Evolutionary conservation across 176 grass and related monocot genomes (phyloP), one percentile per base, ranked within the genome.

Genomic region (Neostapfia colusana): DNA sequence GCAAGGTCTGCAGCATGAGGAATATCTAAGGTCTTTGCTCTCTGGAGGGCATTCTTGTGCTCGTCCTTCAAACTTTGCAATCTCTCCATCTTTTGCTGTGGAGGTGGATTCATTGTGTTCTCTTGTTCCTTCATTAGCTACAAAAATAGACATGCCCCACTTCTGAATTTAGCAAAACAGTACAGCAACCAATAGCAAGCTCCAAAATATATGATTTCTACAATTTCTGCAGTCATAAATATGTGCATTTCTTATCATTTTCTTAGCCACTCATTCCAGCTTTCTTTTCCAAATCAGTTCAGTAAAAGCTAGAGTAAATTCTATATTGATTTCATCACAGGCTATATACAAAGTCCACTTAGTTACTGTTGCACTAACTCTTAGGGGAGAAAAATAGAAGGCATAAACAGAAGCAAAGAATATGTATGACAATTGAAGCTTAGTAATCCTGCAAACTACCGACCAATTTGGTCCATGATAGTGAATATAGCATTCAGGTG

Each of bases 11-110:
- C 54, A 0, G 89, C 89, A 72, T 95, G 89, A 20, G 89, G 92
- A 75, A 99, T 71, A 16, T 95, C 84, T 35, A 99, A 84, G 50
- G 80, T 81, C 62, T 72, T 87, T 10, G 89, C 95, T 45, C 79
- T 87, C 28, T 92, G 66, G 10, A 95, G 88, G 10, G 95, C 95
- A 71, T 27, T 51, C 87, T 89, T 88, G 89, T 99, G 96, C 38
- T 99, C 96, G 74, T 87, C 82, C 65, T 95, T 31, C 11, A 95
- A 85, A 74, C 85, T 95, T 51, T 83, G 60, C 81, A 90, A 39
- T 75, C 89, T 92, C 38, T 82, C 83, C 96, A 95, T 95, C 68
- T 80, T 90, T 79, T 90, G 87, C 37, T 85, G 74, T 8, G 44
- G 54, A 62, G 92, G 91, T 24, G 88, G 65, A 62, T 49, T 72